These are phyloP conservation scores for Candida taoyuanica DNA, from an alignment of 805 yeast species.

Conservation along the genomic window DNA sequence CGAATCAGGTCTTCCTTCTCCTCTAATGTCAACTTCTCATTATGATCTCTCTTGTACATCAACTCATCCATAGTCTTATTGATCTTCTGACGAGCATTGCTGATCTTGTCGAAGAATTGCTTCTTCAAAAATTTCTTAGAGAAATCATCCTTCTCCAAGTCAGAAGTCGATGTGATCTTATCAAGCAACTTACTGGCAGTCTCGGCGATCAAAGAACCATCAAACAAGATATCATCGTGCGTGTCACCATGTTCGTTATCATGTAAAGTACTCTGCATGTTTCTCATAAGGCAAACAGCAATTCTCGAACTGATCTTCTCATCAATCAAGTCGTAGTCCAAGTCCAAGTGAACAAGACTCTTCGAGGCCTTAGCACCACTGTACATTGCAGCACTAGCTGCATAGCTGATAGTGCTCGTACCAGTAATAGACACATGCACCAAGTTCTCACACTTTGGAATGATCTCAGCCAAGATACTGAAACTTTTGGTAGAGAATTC, in stretches of 20 bases:
- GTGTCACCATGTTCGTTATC: conserved; percentile 30
- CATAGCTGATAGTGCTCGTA: conserved; percentile 49
- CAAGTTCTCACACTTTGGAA: conserved; percentile 63
- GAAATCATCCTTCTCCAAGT: conserved; percentile 29
- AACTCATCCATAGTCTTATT: conserved; percentile 51
- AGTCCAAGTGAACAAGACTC: conserved; percentile 62
- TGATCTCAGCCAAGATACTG: conserved; percentile 55
- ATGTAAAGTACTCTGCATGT: conserved; percentile 56
- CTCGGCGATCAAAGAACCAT: conserved; percentile 69
- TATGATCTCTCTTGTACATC: conserved; percentile 47
- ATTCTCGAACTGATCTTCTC: conserved; percentile 61
- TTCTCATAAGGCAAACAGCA: conserved; percentile 76
- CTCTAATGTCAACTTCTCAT: conserved; percentile 42
- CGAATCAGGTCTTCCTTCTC: conserved; percentile 75
- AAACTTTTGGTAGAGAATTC: conserved; percentile 52
- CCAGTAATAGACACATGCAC: conserved; percentile 69
- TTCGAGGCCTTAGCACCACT: conserved; percentile 64
- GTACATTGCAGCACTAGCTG: conserved; percentile 61
- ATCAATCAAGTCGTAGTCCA: conserved; percentile 60
- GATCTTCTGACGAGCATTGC: conserved; percentile 35
- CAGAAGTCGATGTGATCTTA: conserved; percentile 27
- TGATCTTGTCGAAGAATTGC: conserved; percentile 39
- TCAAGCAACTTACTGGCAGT: conserved; percentile 64
- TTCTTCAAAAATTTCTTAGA: conserved; percentile 34
- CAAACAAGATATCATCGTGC: conserved; percentile 63